These are phyloP conservation scores for Bipolaris victoriae DNA, from an alignment of 2,329 filamentous ascomycete genomes.

Conservation along the genomic window DNA sequence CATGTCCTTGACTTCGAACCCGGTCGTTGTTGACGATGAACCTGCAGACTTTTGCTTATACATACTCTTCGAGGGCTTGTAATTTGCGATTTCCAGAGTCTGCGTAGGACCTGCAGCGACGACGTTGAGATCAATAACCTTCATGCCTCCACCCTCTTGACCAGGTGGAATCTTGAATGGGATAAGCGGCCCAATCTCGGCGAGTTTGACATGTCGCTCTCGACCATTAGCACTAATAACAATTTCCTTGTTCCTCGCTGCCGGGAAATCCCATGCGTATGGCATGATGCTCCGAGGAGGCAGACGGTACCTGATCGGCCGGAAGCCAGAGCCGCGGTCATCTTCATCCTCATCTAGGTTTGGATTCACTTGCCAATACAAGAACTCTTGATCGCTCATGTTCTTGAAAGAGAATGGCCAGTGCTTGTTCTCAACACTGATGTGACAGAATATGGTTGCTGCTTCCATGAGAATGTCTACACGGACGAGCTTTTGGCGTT, in stretches of 20 bases:
- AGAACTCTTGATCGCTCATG: constrained; percentile 94
- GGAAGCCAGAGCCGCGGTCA: constrained; percentile 82
- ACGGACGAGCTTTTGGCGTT: constrained; percentile 85
- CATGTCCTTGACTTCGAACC: constrained; percentile 93
- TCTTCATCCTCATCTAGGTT: constrained; percentile 91
- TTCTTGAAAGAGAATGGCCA: constrained; percentile 99
- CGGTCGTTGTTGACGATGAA: constrained; percentile 67
- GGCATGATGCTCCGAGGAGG: constrained; percentile 98
- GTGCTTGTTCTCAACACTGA: constrained; percentile 88
- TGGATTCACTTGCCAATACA: constrained; percentile 94
- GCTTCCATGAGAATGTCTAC: constrained; percentile 91
- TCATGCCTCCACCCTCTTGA: constrained; percentile 68
- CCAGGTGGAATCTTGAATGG: constrained; percentile 85
- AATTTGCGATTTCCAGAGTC: constrained; percentile 91
- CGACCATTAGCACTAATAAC: constrained; percentile 79
- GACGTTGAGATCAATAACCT: constrained; percentile 96
- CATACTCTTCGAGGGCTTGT: constrained; percentile 88
- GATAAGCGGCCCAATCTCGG: constrained; percentile 94
- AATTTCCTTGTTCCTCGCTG: constrained; percentile 94
- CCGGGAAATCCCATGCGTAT: constrained; percentile 98
- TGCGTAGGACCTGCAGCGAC: constrained; percentile 95
- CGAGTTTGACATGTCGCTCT: constrained; percentile 90
- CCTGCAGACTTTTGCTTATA: constrained; percentile 71
- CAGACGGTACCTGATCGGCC: constrained; percentile 87
- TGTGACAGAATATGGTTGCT: constrained; percentile 89